Evolutionary conservation across 768 basidiomycete species (phyloP).

Genomic region (Mycena galericulata): DNA sequence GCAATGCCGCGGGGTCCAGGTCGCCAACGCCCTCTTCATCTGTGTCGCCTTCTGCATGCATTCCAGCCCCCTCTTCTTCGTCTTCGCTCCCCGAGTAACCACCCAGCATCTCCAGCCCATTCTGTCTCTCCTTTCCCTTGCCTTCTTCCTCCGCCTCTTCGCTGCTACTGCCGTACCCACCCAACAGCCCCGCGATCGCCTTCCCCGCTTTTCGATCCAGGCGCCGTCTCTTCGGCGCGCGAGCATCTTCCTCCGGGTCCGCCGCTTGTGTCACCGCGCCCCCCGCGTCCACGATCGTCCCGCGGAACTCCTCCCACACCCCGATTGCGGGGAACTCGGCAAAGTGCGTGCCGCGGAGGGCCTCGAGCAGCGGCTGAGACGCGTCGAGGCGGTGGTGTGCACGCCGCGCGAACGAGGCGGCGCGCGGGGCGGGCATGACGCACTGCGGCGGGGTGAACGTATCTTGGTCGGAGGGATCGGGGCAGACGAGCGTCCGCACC

Average conservation of each 20-base stretch:
- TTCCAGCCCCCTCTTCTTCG: conserved; percentile 37
- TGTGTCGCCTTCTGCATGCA: conserved; percentile 19
- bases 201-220: conserved; percentile 62
- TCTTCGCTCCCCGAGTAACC: conserved; percentile 58
- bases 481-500: conserved; percentile 64
- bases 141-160: conserved; percentile 51
- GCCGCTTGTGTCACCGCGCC: conserved; percentile 55
- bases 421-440: conserved; percentile 65
- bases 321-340: conserved; percentile 90
- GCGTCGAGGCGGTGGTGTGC: conserved; percentile 72
- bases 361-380: conserved; percentile 54
- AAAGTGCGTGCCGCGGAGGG: conserved; percentile 73
- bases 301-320: conserved; percentile 77
- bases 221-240: conserved; percentile 66
- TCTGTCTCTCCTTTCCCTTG: conserved; percentile 36
- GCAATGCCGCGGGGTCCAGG: conserved; percentile 50
- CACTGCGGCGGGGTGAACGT: conserved; percentile 69
- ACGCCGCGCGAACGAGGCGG: conserved; percentile 28
- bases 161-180: conserved; percentile 68
- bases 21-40: conserved; percentile 46
- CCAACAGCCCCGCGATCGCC: conserved; percentile 68
- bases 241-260: conserved; percentile 44
- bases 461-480: conserved; percentile 67
- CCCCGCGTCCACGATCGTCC: conserved; percentile 66
- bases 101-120: conserved; percentile 55